These are phyloP conservation scores for Monosporozyma servazzii DNA, from an alignment of 805 yeast genomes.

Conservation along the genomic window DNA sequence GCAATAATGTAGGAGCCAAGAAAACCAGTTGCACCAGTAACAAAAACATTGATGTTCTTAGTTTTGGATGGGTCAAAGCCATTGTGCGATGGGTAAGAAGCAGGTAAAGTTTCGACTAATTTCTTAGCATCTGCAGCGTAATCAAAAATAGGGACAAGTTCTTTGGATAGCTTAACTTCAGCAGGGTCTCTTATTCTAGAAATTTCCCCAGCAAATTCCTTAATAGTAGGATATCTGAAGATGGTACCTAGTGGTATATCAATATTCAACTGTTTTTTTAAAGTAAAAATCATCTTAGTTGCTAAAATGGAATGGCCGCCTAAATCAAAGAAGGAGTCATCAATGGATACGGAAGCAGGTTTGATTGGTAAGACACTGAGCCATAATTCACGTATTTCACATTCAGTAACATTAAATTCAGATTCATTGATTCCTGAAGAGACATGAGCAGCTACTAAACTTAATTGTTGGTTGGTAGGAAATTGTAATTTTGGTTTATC, in stretches of 20 bases:
- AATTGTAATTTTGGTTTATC: conserved; percentile 95
- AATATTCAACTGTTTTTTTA: conserved; percentile 66
- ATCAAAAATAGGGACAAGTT: conserved; percentile 23
- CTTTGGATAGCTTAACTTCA: conserved; percentile 18
- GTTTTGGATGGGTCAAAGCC: conserved; percentile 22
- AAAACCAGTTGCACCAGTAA: conserved; percentile 96
- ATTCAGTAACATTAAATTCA: conserved; percentile 56
- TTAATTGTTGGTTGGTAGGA: conserved; percentile 83
- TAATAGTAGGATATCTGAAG: conserved; percentile 81
- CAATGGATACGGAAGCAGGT: conserved; percentile 67
- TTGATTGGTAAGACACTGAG: conserved; percentile 70
- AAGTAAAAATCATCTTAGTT: conserved; percentile 90
- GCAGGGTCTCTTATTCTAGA: conserved; percentile 43
- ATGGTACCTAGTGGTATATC: conserved; percentile 86
- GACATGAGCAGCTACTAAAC: conserved; percentile 53
- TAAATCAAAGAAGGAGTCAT: conserved; percentile 89
- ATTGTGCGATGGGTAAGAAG: conserved; percentile 37
- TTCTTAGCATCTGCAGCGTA: conserved; percentile 71
- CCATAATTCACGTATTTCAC: conserved; percentile 75
- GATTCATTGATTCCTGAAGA: conserved; percentile 36
- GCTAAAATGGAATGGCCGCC: conserved; percentile 98
- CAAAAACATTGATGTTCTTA: conserved; percentile 49
- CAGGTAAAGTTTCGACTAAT: conserved; percentile 34
- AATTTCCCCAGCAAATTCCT: conserved; percentile 66
- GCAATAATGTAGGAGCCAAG: conserved; percentile 81